Base-by-base conservation (phyloP, 768 basidiomycete genomes). In the Lentinula sp. region DNA sequence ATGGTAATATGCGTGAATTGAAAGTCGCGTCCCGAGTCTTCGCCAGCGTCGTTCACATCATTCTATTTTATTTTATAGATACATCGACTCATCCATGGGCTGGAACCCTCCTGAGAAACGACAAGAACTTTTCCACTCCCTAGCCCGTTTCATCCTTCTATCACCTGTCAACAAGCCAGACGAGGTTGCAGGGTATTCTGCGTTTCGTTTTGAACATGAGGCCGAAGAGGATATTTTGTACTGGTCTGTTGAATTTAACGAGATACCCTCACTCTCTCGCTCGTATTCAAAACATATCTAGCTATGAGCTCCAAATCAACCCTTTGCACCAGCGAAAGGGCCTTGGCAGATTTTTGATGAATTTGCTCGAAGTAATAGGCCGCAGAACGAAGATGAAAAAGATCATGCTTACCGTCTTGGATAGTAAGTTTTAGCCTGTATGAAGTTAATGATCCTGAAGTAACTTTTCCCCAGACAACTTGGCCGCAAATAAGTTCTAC, bases 151-250 rank as follows among this genome's bases (percentile, higher is more conserved):
- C 69, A 68, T 91, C 58, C 61, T 89, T 23, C 74, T 80, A 40
- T 67, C 66, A 23, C 60, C 66, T 15, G 62, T 42, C 34, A 64
- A 65, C 55, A 42, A 50, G 6, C 21, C 43, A 46, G 64, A 16
- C 49, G 43, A 46, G 37, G 53, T 79, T 28, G 63, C 74, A 34
- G 81, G 77, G 1, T 84, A 76, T 62, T 65, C 78, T 15, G 83
- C 84, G 73, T 92, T 93, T 69, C 83, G 91, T 1, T 93, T 93
- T 62, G 91, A 92, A 59, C 68, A 74, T 32, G 92, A 93, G 64
- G 77, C 83, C 8, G 75, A 74, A 4, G 77, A 83, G 62, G 72
- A 84, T 60, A 71, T 89, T 3, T 54, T 91, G 3, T 94, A 93
- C 68, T 93, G 90, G 91, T 91, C 65, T 31, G 70, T 65, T 45